Conservation (phyloP, 371 early-diverging fungal species). For the Actinomucor elegans region DNA sequence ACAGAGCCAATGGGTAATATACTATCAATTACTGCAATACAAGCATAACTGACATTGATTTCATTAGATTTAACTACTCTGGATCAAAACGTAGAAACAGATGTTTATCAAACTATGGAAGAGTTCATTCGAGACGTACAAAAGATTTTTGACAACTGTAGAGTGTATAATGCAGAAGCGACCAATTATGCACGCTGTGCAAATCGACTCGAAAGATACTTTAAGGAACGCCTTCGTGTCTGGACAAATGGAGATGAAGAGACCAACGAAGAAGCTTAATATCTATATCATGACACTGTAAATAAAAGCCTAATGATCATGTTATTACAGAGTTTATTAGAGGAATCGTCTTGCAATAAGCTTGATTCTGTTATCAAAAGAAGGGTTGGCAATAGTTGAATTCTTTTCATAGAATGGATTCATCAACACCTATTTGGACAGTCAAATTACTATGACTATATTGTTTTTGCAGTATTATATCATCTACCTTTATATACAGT, state of each 20-base stretch:
- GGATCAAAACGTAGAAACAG: constrained; percentile 53
- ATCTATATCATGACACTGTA: neutral
- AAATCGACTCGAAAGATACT: constrained; percentile 51
- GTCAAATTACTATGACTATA: neutral
- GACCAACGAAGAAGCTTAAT: neutral
- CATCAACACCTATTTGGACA: constrained; percentile 62
- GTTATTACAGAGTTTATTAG: no score
- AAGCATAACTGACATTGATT: neutral
- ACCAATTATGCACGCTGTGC: constrained; percentile 73
- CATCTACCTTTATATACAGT: constrained; percentile 81
- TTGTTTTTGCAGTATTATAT: neutral
- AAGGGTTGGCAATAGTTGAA: constrained; percentile 72
- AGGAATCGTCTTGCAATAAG: constrained; percentile 78
- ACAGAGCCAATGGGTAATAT: constrained; percentile 96
- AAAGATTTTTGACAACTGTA: constrained; percentile 50
- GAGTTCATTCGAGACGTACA: constrained; percentile 36
- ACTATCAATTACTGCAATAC: neutral
- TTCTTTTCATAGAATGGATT: constrained; percentile 92
- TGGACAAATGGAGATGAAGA: constrained; percentile 26
- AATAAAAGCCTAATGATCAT: no score
- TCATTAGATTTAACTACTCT: constrained; percentile 62
- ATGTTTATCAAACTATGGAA: constrained; percentile 42
- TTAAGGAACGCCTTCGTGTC: constrained; percentile 41
- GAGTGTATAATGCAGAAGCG: constrained; percentile 58
- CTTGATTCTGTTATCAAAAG: constrained; percentile 83